These are phyloP conservation scores for Lipomyces oligophaga DNA, from an alignment of 805 yeast genomes.

Conservation along the genomic window DNA sequence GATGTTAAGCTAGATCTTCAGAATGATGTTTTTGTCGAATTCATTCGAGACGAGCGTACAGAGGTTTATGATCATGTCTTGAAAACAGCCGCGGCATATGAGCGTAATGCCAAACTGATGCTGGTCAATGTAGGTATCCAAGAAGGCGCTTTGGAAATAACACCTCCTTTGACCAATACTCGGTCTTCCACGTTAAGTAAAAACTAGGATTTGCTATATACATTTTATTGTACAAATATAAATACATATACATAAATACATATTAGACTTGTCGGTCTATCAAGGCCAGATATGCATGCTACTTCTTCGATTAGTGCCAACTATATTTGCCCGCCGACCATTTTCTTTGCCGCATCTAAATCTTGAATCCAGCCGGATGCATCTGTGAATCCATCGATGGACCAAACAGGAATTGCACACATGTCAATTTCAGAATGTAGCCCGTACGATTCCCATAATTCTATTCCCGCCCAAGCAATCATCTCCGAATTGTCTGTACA, in stretches of 20 bases:
- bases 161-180: background rate
- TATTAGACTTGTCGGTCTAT: no score
- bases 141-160: conserved; percentile 20
- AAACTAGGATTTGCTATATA: no score
- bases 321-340: no score
- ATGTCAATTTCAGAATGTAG: conserved; percentile 50
- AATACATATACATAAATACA: no score
- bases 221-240: no score
- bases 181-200: no score
- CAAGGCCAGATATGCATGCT: no score
- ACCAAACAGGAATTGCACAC: conserved; percentile 76
- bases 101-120: conserved; percentile 18
- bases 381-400: conserved; percentile 5
- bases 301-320: no score
- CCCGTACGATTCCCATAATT: conserved; percentile 57
- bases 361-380: conserved; percentile 5
- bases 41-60: conserved; percentile 17
- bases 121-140: conserved; percentile 16
- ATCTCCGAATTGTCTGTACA: conserved; percentile 95
- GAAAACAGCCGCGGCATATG: conserved; percentile 15
- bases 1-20: conserved; percentile 22
- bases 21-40: conserved; percentile 18
- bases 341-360: no score
- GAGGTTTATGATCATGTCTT: conserved; percentile 14
- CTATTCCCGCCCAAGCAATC: conserved; percentile 98